Evolutionary conservation across 2,329 filamentous ascomycete species (phyloP), one percentile per base, ranked within the genome.

Genomic region (Colletotrichum sublineola): DNA sequence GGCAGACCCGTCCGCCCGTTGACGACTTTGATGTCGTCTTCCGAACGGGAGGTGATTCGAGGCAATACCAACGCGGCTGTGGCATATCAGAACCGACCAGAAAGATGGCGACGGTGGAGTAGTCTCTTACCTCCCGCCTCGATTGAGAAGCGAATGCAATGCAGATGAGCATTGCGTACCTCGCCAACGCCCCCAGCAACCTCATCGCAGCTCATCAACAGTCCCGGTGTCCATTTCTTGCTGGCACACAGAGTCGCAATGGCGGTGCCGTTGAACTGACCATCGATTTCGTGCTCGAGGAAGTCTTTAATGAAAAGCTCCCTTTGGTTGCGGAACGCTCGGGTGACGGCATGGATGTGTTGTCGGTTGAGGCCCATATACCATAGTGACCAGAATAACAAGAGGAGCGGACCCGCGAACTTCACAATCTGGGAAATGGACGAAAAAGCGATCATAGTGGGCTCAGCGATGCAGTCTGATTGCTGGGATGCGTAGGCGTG

Each of bases 101-200:
- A 64, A 73, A 58, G 71, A 76, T 67, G 31, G 65, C 61, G 5
- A 73, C 12, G 29, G 73, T 2, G 48, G 14, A 73, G 75, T 36
- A 18, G 76, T 52, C 36, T 79, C 81, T 75, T 73, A 80, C 85
- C 85, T 66, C 85, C 85, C 53, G 84, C 82, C 78, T 86, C 83
- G 42, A 86, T 85, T 18, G 83, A 84, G 63, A 84, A 81, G 55
- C 84, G 81, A 31, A 87, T 76, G 76, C 85, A 86, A 69, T 82
- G 82, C 63, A 86, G 76, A 46, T 84, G 78, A n/a, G 81, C 82
- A 74, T 85, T 85, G 70, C 84, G 82, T 24, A 86, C 81, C 63
- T 82, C 80, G 7, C 80, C 83, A n/a, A 87, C 75, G 5, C 83
- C 84, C 3, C 84, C 86, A 2, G 82, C 78, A 7, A 81, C 78